These are phyloP conservation scores for Adansonia digitata DNA, from an alignment of 345 rosid species.

Conservation along the genomic window DNA sequence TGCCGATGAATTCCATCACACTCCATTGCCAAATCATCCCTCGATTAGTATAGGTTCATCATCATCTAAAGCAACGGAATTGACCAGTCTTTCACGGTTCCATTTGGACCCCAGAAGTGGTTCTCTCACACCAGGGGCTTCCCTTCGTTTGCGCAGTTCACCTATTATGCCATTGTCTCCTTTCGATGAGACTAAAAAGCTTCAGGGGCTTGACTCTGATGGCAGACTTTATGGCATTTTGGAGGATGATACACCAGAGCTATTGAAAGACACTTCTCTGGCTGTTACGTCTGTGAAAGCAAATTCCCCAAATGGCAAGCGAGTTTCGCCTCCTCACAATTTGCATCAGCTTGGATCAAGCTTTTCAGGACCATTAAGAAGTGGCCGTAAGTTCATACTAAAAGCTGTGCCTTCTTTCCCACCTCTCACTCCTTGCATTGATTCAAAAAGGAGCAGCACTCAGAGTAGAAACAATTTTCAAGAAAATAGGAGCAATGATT, in stretches of 20 bases:
- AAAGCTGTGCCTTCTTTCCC: constrained; percentile 53
- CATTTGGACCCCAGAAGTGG: constrained; percentile 28
- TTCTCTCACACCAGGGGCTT: constrained; percentile 18
- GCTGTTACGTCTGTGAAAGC: constrained; percentile 34
- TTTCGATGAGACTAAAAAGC: constrained; percentile 26
- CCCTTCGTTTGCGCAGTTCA: constrained; percentile 35
- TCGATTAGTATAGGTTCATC: constrained; percentile 19
- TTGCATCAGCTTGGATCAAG: constrained; percentile 24
- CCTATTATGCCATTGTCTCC: constrained; percentile 32
- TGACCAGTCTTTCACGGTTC: constrained; percentile 23
- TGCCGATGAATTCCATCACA: constrained; percentile 28
- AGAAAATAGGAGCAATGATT: constrained; percentile 17
- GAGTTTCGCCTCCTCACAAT: constrained; percentile 50
- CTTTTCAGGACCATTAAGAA: constrained; percentile 38
- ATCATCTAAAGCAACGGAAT: constrained; percentile 31
- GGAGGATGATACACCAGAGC: constrained; percentile 51
- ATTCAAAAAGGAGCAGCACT: constrained; percentile 20
- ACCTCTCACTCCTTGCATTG: constrained; percentile 44
- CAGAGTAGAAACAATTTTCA: constrained; percentile 18
- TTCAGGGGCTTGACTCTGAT: constrained; percentile 23
- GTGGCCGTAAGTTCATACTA: constrained; percentile 54
- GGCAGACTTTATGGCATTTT: constrained; percentile 19
- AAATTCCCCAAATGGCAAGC: constrained; percentile 47
- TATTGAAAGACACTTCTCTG: constrained; percentile 37
- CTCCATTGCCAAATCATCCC: constrained; percentile 25